These are phyloP conservation scores for Pisolithus sp. DNA, from an alignment of 768 basidiomycete genomes.

Conservation along the genomic window DNA sequence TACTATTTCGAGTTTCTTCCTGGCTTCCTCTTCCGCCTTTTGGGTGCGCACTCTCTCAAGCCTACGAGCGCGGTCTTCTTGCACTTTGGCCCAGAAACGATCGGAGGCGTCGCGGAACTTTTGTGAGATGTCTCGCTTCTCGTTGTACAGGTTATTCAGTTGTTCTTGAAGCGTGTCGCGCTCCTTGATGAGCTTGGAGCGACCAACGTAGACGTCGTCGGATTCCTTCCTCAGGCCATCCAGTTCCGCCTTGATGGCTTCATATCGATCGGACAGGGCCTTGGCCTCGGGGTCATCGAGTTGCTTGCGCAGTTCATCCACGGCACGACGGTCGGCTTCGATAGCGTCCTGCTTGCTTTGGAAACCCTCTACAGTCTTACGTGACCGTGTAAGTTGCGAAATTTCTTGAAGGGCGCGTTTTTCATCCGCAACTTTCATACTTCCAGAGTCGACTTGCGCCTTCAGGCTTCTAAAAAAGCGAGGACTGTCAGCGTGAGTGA, in stretches of 20 bases:
- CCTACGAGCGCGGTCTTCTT: conserved; percentile 81
- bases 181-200: conserved; percentile 82
- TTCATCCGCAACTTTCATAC: conserved; percentile 89
- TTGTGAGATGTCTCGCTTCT: conserved; percentile 69
- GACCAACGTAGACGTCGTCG: conserved; percentile 76
- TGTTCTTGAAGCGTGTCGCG: conserved; percentile 66
- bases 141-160: conserved; percentile 62
- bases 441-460: conserved; percentile 87
- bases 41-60: conserved; percentile 73
- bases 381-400: conserved; percentile 58
- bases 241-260: conserved; percentile 76
- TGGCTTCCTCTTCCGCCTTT: conserved; percentile 68
- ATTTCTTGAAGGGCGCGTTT: conserved; percentile 94
- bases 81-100: conserved; percentile 73
- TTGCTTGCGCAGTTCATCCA: conserved; percentile 77
- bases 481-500: conserved; percentile 1
- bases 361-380: conserved; percentile 75
- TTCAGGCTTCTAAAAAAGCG: conserved; percentile 59
- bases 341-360: conserved; percentile 74
- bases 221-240: conserved; percentile 81
- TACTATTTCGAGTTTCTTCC: conserved; percentile 73
- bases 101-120: conserved; percentile 80
- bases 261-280: conserved; percentile 74
- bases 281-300: conserved; percentile 89
- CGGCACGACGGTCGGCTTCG: conserved; percentile 62